Evolutionary conservation across 2,329 filamentous ascomycete species (phyloP).

Genomic region (Monilinia laxa): DNA sequence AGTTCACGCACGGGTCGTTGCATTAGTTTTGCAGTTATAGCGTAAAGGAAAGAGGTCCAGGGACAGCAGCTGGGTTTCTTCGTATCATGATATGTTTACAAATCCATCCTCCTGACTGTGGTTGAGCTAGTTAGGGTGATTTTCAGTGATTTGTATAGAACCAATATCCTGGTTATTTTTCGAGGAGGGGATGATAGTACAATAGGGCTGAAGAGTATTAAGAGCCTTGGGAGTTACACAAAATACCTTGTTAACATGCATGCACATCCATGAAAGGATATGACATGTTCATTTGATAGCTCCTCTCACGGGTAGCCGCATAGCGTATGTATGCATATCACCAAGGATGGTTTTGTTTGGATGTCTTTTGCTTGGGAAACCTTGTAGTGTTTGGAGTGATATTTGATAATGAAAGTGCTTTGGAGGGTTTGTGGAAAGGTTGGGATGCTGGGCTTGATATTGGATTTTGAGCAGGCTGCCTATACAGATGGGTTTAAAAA

Average conservation of each 20-base stretch:
- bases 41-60: neutral
- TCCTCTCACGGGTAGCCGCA: neutral
- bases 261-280: neutral
- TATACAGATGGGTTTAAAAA: neutral
- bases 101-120: neutral
- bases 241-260: neutral
- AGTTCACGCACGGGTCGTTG: neutral
- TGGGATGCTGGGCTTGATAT: neutral
- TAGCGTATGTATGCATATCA: neutral
- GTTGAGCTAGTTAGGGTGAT: neutral
- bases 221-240: constrained; percentile 8
- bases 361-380: neutral
- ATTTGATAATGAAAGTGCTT: neutral
- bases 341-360: neutral
- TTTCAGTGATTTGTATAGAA: neutral
- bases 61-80: neutral
- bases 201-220: neutral
- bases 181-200: neutral
- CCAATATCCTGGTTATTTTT: neutral
- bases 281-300: neutral
- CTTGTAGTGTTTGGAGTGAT: neutral
- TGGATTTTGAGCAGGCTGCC: neutral
- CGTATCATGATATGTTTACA: neutral
- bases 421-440: neutral
- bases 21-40: constrained; percentile 12